Base-by-base conservation (phyloP, 2,329 filamentous ascomycete species). In the Sphaerulina musiva region DNA sequence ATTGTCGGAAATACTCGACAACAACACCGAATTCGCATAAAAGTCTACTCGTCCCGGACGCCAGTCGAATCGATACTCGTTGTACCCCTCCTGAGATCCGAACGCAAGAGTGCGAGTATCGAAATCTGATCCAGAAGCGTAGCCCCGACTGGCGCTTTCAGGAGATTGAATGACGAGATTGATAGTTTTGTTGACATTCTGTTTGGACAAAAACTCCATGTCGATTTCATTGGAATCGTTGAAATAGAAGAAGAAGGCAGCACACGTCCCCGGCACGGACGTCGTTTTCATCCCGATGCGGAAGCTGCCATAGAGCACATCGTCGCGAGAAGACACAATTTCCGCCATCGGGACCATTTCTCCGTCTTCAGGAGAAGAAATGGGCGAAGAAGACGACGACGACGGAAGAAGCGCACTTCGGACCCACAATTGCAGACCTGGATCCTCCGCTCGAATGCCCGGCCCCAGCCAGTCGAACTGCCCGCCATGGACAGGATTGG, bases 1-100 rank as follows among this genome's bases (percentile, higher is more conserved):
- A 26, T 58, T 57, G 1, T 61, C 53, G 1, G 77, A 76, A 2
- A 74, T 65, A 0, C 69, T 73, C 75, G 87, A 83, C 11, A 89
- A 71, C 8, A 77, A 69, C 7, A 70, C 53, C 42, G 80, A 80
- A 67, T 91, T 86, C 1, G 82, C 83, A 65, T 84, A 89, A 70
- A 89, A 91, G 9, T 78, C 68, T 7, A 91, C 84, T 1, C 73
- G 73, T 0, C 74, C 76, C 0, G 80, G 77, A 12, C 83, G 68
- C 72, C 86, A 90, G 70, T 92, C 87, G 68, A 91, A 85, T 38
- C 87, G 84, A 66, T 90, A 90, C 70, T 91, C 87, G 70, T 91
- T 86, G 64, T 86, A 88, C 40, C 67, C 79, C 0, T 70, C 66
- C 0, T 82, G 81, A 0, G 87, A 85, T 58, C 85, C 74, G 70